These are phyloP conservation scores for Pseudognaphalium luteoalbum DNA, from an alignment of 129 eudicot species.

Conservation along the genomic window DNA sequence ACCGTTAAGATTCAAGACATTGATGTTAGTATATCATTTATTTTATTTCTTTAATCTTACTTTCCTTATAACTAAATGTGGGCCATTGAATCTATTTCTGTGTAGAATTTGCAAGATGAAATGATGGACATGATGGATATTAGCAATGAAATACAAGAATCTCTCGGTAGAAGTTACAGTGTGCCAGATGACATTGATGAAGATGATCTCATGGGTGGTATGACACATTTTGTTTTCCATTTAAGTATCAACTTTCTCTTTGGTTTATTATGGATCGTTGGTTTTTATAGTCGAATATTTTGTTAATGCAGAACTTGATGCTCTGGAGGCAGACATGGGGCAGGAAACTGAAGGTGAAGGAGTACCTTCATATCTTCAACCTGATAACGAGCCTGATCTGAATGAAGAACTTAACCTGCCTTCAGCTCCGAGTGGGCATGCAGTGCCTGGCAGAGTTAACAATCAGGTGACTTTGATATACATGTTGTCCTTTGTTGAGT, in stretches of 20 bases:
- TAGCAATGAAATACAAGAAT: constrained; percentile 93
- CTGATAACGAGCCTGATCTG: constrained; percentile 71
- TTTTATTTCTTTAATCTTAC: not conserved
- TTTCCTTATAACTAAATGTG: not conserved
- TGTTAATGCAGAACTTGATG: constrained; percentile 84
- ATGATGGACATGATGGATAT: constrained; percentile 99
- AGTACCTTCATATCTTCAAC: constrained; percentile 95
- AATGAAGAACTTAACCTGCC: constrained; percentile 80
- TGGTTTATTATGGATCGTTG: constrained; percentile 13
- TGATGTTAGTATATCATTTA: constrained; percentile 60
- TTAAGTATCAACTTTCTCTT: constrained; percentile 1
- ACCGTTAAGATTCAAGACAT: constrained; percentile 92
- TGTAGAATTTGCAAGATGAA: constrained; percentile 94
- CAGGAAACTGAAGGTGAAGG: constrained; percentile 83
- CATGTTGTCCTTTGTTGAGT: not conserved
- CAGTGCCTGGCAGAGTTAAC: constrained; percentile 62
- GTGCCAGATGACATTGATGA: constrained; percentile 98
- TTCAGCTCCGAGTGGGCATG: constrained; percentile 73
- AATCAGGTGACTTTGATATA: constrained; percentile 43
- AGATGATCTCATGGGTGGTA: constrained; percentile 98
- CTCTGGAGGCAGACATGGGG: constrained; percentile 93
- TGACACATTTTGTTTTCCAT: constrained; percentile 17
- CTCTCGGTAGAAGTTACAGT: constrained; percentile 90
- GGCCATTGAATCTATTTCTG: not conserved
- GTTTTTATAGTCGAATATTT: not conserved